Base-by-base conservation (phyloP, 169 alveolate species). In the Plasmodium reichenowi region DNA sequence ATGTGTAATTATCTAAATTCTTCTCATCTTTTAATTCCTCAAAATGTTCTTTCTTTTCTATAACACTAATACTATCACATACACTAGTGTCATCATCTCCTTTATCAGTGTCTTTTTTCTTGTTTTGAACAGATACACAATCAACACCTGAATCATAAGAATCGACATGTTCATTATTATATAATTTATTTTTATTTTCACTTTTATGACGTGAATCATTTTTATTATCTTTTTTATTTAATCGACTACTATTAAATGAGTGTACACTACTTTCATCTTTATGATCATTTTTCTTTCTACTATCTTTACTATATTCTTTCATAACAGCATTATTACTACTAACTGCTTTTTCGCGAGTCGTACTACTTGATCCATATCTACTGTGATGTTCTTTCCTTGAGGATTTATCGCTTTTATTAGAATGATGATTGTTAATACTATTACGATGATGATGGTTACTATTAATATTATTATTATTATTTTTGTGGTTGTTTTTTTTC, bases 211-310 rank as follows among this genome's bases (percentile, higher is more conserved):
- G 17, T 20, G 5, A 2, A 45, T 17, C 56, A 45, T 58, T 63
- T 63, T 43, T 45, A 24, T 73, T 29, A 9, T 32, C 86, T 63
- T 62, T 73, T 63, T 13, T 47, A 24, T 17, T 43, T 62, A 52
- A 17, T n/a, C 22, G 60, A 48, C 24, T 32, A 20, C 58, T 12
- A 64, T 60, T 62, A 22, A 20, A 62, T 9, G 64, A 43, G 38
- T 67, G 22, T 24, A 32, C 24, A 20, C 59, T 74, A 45, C 50
- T 12, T 6, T 60, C 74, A 3, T 74, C 88, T 20, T 20, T 74
- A 64, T n/a, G 4, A 13, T 74, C 88, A 54, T 9, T 29, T 60
- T 62, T 74, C 43, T 74, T 74, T 60, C 52, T 74, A 15, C 38
- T 38, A 29, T 73, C 68, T 45, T 47, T 60, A 54, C 45, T 72